Evolutionary conservation across 192 early-diverging fungal species (phyloP).

Genomic region (Dimargaris cristalligena): DNA sequence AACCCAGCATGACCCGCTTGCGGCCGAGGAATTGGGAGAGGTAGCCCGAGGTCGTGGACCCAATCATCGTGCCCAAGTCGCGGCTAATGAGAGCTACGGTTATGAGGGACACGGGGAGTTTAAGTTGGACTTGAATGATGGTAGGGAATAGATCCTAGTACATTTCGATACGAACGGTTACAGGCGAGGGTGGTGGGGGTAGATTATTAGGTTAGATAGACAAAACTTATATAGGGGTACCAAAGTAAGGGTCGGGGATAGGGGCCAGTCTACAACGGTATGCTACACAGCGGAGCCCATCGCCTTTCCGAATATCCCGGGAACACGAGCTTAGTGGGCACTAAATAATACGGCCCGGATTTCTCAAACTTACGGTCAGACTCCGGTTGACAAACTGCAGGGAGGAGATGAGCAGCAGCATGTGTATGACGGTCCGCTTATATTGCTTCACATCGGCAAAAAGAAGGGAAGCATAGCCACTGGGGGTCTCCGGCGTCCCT

Average conservation of each 20-base stretch:
- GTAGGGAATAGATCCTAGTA: constrained; percentile 61
- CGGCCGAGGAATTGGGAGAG: constrained; percentile 51
- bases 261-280: too few species aligned
- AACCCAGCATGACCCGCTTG: constrained; percentile 32
- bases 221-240: too few species aligned
- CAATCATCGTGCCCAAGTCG: constrained; percentile 48
- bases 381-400: constrained; percentile 60
- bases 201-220: too few species aligned
- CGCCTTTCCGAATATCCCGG: too few species aligned
- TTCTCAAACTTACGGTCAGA: constrained; percentile 29
- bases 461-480: not conserved
- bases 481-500: constrained; percentile 9
- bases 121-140: constrained; percentile 39
- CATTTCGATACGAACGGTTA: too few species aligned
- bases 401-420: constrained; percentile 41
- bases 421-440: constrained; percentile 17
- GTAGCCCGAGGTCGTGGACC: constrained; percentile 50
- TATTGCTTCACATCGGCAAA: constrained; percentile 13
- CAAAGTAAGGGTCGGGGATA: too few species aligned
- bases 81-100: constrained; percentile 41
- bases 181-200: too few species aligned
- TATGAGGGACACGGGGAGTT: constrained; percentile 29
- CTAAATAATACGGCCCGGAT: too few species aligned
- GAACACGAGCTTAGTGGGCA: too few species aligned
- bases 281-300: too few species aligned